These are phyloP conservation scores for Bipolaris bicolor DNA, from an alignment of 2,329 filamentous ascomycete species.

Conservation along the genomic window DNA sequence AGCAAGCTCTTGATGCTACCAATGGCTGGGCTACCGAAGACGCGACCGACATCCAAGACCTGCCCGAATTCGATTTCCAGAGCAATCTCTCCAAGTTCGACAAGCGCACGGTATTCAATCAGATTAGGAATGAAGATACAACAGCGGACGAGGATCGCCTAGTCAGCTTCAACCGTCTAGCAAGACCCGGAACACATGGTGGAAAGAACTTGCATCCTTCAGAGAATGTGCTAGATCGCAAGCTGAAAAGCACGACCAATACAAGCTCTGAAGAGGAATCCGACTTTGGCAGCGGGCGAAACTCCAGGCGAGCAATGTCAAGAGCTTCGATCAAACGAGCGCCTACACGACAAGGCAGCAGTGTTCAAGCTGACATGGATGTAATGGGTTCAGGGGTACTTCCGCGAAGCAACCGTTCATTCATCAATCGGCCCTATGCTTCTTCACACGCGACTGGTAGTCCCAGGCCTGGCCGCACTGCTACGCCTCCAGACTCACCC, in stretches of 20 bases:
- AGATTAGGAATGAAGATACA: slow-evolving; percentile 86
- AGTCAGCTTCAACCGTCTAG: slow-evolving; percentile 81
- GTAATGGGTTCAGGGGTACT: slow-evolving; percentile 40
- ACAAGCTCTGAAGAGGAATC: slow-evolving; percentile 47
- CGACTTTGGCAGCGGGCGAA: slow-evolving; percentile 48
- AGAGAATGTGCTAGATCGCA: slow-evolving; percentile 83
- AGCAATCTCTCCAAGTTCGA: slow-evolving; percentile 92
- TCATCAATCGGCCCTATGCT: slow-evolving; percentile 44
- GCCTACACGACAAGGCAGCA: slow-evolving; percentile 50
- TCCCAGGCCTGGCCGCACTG: slow-evolving; percentile 41
- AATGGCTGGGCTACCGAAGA: slow-evolving; percentile 97
- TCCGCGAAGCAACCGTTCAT: slow-evolving; percentile 39
- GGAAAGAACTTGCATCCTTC: slow-evolving; percentile 92
- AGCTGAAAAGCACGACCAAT: slow-evolving; percentile 44
- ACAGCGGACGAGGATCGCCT: slow-evolving; percentile 90
- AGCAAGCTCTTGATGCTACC: slow-evolving; percentile 61
- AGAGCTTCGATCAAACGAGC: slow-evolving; percentile 48
- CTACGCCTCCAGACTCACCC: slow-evolving; percentile 48
- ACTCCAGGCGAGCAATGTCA: slow-evolving; percentile 49
- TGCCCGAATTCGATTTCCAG: slow-evolving; percentile 94
- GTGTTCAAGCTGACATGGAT: slow-evolving; percentile 47
- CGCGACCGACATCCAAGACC: slow-evolving; percentile 89
- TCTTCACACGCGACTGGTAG: slow-evolving; percentile 47
- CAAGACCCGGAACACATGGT: slow-evolving; percentile 57
- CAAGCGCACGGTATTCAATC: slow-evolving; percentile 87